phyloP scores from a whole-genome alignment of 768 basidiomycete genomes.

The Mycena venus region DNA sequence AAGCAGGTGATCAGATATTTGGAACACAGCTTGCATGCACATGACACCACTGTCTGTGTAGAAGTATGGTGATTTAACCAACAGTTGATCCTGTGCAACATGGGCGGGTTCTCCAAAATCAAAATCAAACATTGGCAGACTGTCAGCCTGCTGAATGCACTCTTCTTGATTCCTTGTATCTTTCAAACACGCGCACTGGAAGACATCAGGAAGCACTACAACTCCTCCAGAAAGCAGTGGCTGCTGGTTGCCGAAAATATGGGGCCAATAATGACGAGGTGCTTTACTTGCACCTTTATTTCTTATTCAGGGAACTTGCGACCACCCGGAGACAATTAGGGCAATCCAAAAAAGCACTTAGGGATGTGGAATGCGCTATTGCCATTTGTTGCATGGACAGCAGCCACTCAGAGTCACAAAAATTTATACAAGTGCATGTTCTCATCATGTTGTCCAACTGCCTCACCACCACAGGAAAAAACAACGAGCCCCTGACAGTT shows the following conservation, averaged over 20 bases:
- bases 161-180: background rate
- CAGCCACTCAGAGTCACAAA: background rate
- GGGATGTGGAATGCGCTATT: background rate
- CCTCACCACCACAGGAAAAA: background rate
- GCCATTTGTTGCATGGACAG: background rate
- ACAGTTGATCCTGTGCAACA: background rate
- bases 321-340: background rate
- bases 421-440: background rate
- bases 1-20: background rate
- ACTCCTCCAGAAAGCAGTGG: background rate
- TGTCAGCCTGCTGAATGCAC: background rate
- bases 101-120: background rate
- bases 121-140: background rate
- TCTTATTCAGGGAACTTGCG: background rate
- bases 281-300: background rate
- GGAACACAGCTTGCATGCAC: background rate
- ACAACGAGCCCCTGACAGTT: background rate
- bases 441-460: conserved; percentile 8
- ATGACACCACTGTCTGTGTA: too few relatives aligned
- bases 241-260: background rate
- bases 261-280: background rate
- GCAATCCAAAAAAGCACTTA: background rate
- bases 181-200: background rate
- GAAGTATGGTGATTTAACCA: too few relatives aligned
- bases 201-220: background rate